Conservation (phyloP, 2,329 filamentous ascomycete species). For the Cladophialophora psammophila region DNA sequence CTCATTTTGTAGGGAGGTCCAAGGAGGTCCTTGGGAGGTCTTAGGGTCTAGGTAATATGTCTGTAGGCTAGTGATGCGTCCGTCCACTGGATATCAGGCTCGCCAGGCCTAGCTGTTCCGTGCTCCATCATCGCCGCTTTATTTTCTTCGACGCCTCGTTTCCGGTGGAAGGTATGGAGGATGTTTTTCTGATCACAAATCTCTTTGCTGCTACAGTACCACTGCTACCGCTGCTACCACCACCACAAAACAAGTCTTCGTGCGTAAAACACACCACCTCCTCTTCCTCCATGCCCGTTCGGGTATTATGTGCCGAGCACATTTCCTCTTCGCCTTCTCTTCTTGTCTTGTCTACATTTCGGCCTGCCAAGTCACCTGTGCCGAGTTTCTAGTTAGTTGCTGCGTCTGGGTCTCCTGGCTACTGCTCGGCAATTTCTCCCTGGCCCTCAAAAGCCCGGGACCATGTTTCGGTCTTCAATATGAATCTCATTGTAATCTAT, state of each 20-base stretch:
- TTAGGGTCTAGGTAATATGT: no score
- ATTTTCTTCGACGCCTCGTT: not conserved
- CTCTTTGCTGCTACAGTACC: not conserved
- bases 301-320: not conserved
- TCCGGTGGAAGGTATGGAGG: conserved; percentile 15
- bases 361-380: no score
- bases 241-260: not conserved
- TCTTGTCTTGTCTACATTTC: no score
- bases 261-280: conserved; percentile 4
- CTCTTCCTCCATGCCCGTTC: not conserved
- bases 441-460: no score
- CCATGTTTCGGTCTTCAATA: not conserved
- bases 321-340: not conserved
- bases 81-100: no score
- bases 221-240: not conserved
- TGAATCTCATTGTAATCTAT: conserved; percentile 8
- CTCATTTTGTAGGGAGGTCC: conserved; percentile 4
- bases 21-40: no score
- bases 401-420: not conserved
- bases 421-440: conserved; percentile 19
- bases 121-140: not conserved
- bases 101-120: no score
- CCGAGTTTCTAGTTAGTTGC: no score
- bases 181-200: conserved; percentile 22
- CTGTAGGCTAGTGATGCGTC: no score